Evolutionary conservation across 768 basidiomycete species (phyloP).

Genomic region (Astraeus odoratus): DNA sequence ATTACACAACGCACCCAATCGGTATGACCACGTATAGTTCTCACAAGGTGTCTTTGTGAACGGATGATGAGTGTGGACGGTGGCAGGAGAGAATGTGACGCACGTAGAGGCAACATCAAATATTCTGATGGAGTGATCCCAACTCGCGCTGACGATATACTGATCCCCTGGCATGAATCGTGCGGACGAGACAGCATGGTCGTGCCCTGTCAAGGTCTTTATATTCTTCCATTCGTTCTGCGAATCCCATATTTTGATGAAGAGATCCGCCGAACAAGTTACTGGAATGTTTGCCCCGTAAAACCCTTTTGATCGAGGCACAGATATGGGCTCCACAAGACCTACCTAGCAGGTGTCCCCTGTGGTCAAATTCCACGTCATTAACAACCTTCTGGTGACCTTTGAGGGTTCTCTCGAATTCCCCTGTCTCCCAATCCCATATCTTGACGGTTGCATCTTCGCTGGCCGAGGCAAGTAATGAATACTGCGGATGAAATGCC

Average conservation of each 20-base stretch:
- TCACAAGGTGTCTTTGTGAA: conserved; percentile 54
- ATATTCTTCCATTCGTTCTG: conserved; percentile 86
- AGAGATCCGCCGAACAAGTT: conserved; percentile 79
- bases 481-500: conserved; percentile 84
- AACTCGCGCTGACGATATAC: conserved; percentile 76
- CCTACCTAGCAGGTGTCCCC: conserved; percentile 75
- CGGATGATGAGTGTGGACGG: conserved; percentile 9
- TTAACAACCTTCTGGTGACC: conserved; percentile 86
- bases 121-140: conserved; percentile 79
- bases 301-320: background rate
- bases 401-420: conserved; percentile 86
- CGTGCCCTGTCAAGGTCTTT: conserved; percentile 84
- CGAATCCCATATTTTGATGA: conserved; percentile 90
- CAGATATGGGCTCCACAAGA: conserved; percentile 2
- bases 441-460: conserved; percentile 89
- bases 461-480: conserved; percentile 75
- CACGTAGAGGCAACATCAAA: conserved; percentile 87
- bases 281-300: conserved; percentile 10
- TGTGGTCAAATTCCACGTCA: conserved; percentile 85
- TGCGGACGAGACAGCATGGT: conserved; percentile 84
- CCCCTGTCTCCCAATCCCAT: conserved; percentile 96
- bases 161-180: conserved; percentile 83
- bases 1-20: conserved; percentile 78
- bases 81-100: conserved; percentile 21
- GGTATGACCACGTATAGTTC: conserved; percentile 69